phyloP scores from a whole-genome alignment of 306 rosid species.

The Quercus ilex region DNA sequence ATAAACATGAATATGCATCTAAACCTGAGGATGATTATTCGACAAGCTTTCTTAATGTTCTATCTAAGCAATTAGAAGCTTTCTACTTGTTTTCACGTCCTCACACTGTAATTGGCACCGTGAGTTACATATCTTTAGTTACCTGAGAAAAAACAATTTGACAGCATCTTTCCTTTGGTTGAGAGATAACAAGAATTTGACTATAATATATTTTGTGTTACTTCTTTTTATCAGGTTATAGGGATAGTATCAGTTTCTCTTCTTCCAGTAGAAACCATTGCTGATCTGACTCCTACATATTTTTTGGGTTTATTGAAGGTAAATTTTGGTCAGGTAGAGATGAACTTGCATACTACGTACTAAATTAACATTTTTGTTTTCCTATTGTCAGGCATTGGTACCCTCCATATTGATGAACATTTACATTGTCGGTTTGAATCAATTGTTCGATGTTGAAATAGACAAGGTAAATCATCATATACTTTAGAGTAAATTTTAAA shows the following conservation, averaged over 20 bases:
- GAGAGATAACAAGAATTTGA: not conserved
- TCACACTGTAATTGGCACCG: constrained; percentile 26
- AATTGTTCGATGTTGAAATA: constrained; percentile 19
- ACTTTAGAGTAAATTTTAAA: not conserved
- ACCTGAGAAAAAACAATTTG: not conserved
- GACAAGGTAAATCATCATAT: constrained; percentile 13
- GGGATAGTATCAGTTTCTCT: constrained; percentile 21
- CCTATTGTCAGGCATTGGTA: constrained; percentile 15
- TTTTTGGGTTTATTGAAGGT: constrained; percentile 20
- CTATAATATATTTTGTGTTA: not conserved
- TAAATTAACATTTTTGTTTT: not conserved
- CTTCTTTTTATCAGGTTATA: not conserved
- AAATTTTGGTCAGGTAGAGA: not conserved
- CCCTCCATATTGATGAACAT: constrained; percentile 22
- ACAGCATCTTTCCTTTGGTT: not conserved
- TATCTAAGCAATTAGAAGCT: constrained; percentile 15
- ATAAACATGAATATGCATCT: not conserved
- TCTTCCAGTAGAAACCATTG: constrained; percentile 19
- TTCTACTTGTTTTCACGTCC: constrained; percentile 25
- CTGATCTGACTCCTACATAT: constrained; percentile 12
- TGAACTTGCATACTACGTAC: not conserved
- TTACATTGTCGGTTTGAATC: constrained; percentile 26
- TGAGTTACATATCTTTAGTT: not conserved
- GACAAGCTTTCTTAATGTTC: not conserved
- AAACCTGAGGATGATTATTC: not conserved